These are phyloP conservation scores for Candida bentonensis DNA, from an alignment of 805 yeast species.

Conservation along the genomic window DNA sequence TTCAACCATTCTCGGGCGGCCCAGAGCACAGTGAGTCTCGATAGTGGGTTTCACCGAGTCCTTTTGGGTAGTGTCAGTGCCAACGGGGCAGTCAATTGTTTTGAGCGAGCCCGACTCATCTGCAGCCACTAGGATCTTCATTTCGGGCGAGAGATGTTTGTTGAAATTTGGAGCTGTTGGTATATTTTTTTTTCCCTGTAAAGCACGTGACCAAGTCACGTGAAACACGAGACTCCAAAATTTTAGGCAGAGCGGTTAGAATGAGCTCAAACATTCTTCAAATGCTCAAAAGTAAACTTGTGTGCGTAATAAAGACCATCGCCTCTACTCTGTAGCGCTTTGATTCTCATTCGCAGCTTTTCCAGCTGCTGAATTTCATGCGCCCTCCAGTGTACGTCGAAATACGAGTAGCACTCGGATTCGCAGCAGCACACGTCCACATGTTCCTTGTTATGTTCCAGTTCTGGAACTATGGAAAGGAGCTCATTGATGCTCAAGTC, in stretches of 20 bases:
- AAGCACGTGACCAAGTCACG: neutral
- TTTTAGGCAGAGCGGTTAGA: neutral
- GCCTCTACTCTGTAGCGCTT: neutral
- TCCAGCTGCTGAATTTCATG: neutral
- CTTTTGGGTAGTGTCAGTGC: conserved; percentile 69
- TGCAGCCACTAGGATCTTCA: conserved; percentile 38
- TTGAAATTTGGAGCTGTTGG: neutral
- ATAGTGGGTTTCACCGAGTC: conserved; percentile 52
- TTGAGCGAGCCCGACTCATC: conserved; percentile 39
- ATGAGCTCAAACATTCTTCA: too few relatives aligned
- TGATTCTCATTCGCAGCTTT: neutral
- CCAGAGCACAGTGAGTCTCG: conserved; percentile 27
- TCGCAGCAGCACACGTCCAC: neutral
- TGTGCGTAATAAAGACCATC: too few relatives aligned
- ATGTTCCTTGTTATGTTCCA: neutral
- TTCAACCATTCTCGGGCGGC: conserved; percentile 24
- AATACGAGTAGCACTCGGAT: neutral
- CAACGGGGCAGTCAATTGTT: conserved; percentile 47
- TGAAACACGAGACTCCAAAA: neutral
- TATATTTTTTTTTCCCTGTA: neutral
- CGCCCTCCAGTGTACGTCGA: neutral
- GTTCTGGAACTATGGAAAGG: neutral
- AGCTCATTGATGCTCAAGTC: neutral
- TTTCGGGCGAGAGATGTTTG: conserved; percentile 8
- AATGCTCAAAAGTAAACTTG: too few relatives aligned